A percentile compares a stretch with the other conserved stretches of the same genome.
These are phyloP conservation scores for Arthrobotrys entomopaga DNA, from an alignment of 2,329 filamentous ascomycete genomes.

Conservation along the genomic window DNA sequence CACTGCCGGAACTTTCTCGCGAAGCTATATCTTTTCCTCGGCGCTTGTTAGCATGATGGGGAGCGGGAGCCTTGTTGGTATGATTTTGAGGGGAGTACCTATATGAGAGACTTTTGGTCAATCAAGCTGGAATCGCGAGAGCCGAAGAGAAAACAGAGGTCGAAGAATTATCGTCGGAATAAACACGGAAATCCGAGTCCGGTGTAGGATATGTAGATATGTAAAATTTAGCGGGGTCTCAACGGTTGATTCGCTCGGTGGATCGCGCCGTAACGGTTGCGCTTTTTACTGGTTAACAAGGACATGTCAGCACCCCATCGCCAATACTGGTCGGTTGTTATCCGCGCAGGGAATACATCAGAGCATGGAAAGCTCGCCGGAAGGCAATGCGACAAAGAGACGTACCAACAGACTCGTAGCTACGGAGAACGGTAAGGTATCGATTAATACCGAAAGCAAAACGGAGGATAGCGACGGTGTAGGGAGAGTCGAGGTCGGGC, in stretches of 20 bases:
- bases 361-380: slow-evolving; percentile 18
- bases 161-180: not conserved
- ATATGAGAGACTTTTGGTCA: too few relatives aligned
- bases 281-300: slow-evolving; percentile 51
- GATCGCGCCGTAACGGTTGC: slow-evolving; percentile 46
- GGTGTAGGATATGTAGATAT: slow-evolving; percentile 13
- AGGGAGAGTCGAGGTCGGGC: slow-evolving; percentile 8
- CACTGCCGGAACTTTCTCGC: slow-evolving; percentile 44
- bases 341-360: slow-evolving; percentile 48
- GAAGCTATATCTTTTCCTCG: slow-evolving; percentile 40
- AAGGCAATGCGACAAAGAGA: not conserved
- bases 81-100: slow-evolving; percentile 13
- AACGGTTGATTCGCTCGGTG: slow-evolving; percentile 38
- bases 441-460: not conserved
- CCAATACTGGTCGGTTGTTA: slow-evolving; percentile 49
- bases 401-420: not conserved
- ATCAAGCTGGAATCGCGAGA: slow-evolving; percentile 8
- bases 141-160: slow-evolving; percentile 12
- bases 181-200: not conserved
- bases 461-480: not conserved
- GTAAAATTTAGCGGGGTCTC: slow-evolving; percentile 53
- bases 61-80: slow-evolving; percentile 4
- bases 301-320: slow-evolving; percentile 54
- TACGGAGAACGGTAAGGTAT: too few relatives aligned
- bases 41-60: slow-evolving; percentile 25